Base-by-base conservation (phyloP, 2,329 filamentous ascomycete species). In the Penicillium sp. region DNA sequence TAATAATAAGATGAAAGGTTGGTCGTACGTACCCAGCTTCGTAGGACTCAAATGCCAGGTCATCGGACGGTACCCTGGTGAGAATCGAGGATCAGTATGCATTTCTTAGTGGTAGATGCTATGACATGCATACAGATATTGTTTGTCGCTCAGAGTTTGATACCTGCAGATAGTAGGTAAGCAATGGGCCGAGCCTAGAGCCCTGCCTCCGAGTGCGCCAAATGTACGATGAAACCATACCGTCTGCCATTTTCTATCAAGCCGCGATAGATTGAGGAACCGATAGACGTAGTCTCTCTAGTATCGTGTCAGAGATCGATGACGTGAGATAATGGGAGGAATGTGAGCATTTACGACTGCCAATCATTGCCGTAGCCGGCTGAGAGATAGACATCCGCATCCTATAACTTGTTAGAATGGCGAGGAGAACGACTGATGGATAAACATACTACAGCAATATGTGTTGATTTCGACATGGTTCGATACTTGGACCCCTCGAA, bases 1-100 rank as follows among this genome's bases (percentile, higher is more conserved):
- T 24, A 8, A 32, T 1, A 6, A 8, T 32, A 5, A 9, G 0
- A 22, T 12, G 40, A n/a, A 21, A 21, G 42, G 10, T 6, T 3
- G 19, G 12, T 29, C 15, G 9, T 12, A 29, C 21, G 17, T 51
- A 57, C 55, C 51, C 55, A 26, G 51, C 53, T 47, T 57, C 55
- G 38, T 57, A 57, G 6, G 55, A 43, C 31, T 57, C 55, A 12
- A 57, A 57, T 48, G 53, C 48, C 2, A 48, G 47, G 1, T 57
- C 55, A 42, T 57, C 55, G 10, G 53, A 56, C 1, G 55, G 55
- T 7, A 57, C 15, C 9, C 55, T 57, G 17, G 12, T 33, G 13
- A 22, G 28, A n/a, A 34, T 13, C 15, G 7, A 21, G 22, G 1
- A 34, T 22, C 10, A 22, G 29, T 24, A 37, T 3, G 24, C 12